Conservation (phyloP, 2,329 filamentous ascomycete species). For the Fusarium hostae region DNA sequence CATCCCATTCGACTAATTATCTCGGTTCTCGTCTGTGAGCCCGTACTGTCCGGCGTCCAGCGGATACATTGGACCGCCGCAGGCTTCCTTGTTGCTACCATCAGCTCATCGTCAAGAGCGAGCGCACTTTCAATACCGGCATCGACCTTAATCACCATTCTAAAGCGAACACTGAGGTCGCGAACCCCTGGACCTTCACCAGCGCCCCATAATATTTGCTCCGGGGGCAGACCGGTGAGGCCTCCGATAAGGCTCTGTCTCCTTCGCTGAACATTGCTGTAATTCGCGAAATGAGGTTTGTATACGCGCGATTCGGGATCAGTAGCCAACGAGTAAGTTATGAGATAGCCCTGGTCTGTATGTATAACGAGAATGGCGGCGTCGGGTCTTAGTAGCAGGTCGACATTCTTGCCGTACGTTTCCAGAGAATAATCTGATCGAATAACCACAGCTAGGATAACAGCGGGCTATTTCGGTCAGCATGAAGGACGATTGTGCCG, state of each 20-base stretch:
- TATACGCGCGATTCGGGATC: conserved; percentile 87
- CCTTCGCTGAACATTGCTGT: conserved; percentile 70
- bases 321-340: conserved; percentile 91
- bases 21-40: conserved; percentile 90
- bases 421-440: conserved; percentile 83
- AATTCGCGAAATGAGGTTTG: conserved; percentile 80
- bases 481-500: not conserved
- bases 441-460: conserved; percentile 84
- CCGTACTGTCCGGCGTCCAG: conserved; percentile 86
- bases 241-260: conserved; percentile 70
- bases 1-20: conserved; percentile 87
- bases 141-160: conserved; percentile 98
- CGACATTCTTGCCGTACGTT: conserved; percentile 86
- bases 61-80: conserved; percentile 96
- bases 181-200: conserved; percentile 85
- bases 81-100: conserved; percentile 91
- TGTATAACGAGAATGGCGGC: conserved; percentile 92
- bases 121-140: conserved; percentile 90
- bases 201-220: conserved; percentile 76
- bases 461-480: conserved; percentile 74
- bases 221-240: conserved; percentile 64
- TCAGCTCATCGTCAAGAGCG: conserved; percentile 89
- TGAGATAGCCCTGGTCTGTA: conserved; percentile 85
- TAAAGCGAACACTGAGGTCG: conserved; percentile 90
- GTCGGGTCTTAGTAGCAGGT: conserved; percentile 88